Base-by-base conservation (phyloP, 106 monocot genomes). In the Allium fistulosum region DNA sequence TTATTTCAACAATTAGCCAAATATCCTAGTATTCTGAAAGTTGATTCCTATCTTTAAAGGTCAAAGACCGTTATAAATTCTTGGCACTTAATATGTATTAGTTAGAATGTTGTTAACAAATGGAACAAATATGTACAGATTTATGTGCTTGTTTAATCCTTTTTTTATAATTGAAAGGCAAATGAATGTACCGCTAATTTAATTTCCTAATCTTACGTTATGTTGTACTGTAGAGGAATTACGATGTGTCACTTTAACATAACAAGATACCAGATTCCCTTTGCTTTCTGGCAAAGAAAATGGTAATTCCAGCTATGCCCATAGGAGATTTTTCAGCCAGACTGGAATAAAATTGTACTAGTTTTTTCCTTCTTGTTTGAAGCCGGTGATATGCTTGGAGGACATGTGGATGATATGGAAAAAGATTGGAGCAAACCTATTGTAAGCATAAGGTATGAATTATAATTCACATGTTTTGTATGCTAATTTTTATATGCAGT, bases 371-470 rank as follows among this genome's bases (percentile, higher is more conserved):
- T 53, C 15, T 53, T 53, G 10, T 53, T 53, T 53, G 53, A 53
- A 53, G n/a, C n/a, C n/a, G 97, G 92, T 89, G 97, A 97, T 75
- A 97, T 97, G 97, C 92, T 97, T 77, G 92, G 97, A 45, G 86
- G 92, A 46, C 92, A 97, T 28, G 75, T 92, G 76, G 97, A 92
- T 71, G 97, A 97, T 71, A 92, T 97, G 97, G 92, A 97, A 83
- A 82, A 71, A 71, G 97, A 97, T 77, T 92, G 86, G 92, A 89
- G 87, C 56, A 92, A 89, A 68, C 97, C 97, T 63, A 97, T 97
- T 57, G 97, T 97, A 22, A 97, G 97, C 89, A 85, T 97, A 59
- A 97, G 92, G 97, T 92, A 76, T 75, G 8, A 17, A 8, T 49
- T 57, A 50, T 49, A 1, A 16, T 13, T 68, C 65, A 16, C 10